Evolutionary conservation across 2,329 filamentous ascomycete species (phyloP).

Genomic region (Fusarium decemcellulare): DNA sequence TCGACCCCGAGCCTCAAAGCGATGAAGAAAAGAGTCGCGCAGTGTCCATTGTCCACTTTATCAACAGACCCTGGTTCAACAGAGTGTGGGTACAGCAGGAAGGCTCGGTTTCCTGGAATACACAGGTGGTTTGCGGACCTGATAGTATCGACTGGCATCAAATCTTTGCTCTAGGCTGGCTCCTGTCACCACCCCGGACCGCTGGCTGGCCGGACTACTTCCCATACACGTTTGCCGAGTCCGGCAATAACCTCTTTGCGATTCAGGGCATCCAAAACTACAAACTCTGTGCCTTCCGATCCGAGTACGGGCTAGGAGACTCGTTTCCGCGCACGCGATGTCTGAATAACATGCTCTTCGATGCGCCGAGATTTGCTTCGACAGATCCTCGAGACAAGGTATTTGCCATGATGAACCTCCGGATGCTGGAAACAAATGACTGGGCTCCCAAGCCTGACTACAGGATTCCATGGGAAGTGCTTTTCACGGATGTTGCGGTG

Average conservation of each 20-base stretch:
- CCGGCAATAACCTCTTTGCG: not conserved
- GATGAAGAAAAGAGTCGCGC: not conserved
- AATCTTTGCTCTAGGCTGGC: not conserved
- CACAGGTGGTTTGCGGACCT: not conserved
- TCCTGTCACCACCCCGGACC: not conserved
- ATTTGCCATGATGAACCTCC: not conserved
- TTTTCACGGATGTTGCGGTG: not conserved
- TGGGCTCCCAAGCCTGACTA: not conserved
- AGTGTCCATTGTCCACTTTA: not conserved
- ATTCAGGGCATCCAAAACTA: not conserved
- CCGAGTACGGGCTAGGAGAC: not conserved
- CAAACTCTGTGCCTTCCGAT: not conserved
- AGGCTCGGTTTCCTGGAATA: not conserved
- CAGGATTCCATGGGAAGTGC: not conserved
- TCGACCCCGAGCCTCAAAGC: not conserved
- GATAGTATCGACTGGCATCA: not conserved
- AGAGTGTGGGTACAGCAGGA: not conserved
- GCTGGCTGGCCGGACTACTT: not conserved
- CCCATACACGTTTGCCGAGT: not conserved
- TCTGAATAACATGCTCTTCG: no score
- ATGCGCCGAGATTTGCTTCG: not conserved
- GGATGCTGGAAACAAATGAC: not conserved
- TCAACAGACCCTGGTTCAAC: not conserved
- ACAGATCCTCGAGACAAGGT: not conserved
- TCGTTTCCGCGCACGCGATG: not conserved